Conservation (phyloP, 1,139 yeast species). For the Candida mesenterica region DNA sequence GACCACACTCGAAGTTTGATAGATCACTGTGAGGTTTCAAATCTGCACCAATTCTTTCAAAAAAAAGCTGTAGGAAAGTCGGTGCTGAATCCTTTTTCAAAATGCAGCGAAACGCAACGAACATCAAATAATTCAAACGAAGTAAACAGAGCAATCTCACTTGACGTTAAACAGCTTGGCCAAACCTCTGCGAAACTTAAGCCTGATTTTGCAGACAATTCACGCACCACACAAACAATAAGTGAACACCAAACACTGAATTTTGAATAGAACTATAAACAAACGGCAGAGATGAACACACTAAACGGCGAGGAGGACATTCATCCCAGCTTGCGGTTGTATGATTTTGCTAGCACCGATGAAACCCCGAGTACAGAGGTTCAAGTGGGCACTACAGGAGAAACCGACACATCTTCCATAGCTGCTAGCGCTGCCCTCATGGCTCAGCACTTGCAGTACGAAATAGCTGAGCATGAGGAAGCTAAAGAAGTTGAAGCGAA, state of each 20-base stretch:
- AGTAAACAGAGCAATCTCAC: too few relatives aligned
- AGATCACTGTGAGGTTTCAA: too few relatives aligned
- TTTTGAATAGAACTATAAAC: too few relatives aligned
- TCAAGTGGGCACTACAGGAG: neutral
- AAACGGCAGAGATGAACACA: neutral
- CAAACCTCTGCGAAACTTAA: too few relatives aligned
- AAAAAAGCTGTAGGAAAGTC: too few relatives aligned
- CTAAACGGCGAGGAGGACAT: slow-evolving; percentile 2
- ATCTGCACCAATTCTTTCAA: too few relatives aligned
- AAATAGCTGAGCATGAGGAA: neutral
- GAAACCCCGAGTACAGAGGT: neutral
- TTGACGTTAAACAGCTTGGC: too few relatives aligned
- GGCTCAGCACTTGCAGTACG: slow-evolving; percentile 1
- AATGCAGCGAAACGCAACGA: too few relatives aligned
- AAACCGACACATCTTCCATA: too few relatives aligned
- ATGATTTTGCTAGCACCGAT: slow-evolving; percentile 1
- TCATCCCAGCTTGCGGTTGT: slow-evolving; percentile 7
- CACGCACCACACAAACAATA: neutral
- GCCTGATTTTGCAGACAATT: neutral
- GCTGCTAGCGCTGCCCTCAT: slow-evolving; percentile 2
- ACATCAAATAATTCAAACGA: too few relatives aligned
- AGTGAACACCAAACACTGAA: neutral
- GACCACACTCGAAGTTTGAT: too few relatives aligned
- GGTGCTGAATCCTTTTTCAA: too few relatives aligned
- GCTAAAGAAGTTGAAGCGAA: neutral